phyloP scores from a whole-genome alignment of 306 rosid species.

The Medicago truncatula region MtrunA17r5.0-ANR NC_053049.1:7661501-7662000 shows the following conservation, averaged over 20 bases:
- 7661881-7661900: background rate
- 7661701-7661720: background rate
- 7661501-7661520: constrained; percentile 97
- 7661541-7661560: constrained; percentile 96
- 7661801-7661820: background rate
- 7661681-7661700: background rate
- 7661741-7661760: background rate
- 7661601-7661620: constrained; percentile 91
- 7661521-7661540: constrained; percentile 96
- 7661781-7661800: background rate
- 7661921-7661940: background rate
- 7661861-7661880: background rate
- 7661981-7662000: background rate
- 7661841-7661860: too few species aligned
- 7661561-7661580: constrained; percentile 84
- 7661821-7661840: too few species aligned
- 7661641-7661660: constrained; percentile 84
- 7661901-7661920: background rate
- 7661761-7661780: background rate
- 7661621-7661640: constrained; percentile 83
- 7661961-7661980: constrained; percentile 6
- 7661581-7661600: constrained; percentile 79
- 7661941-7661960: constrained; percentile 4
- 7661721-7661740: background rate
- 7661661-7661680: constrained; percentile 15